Evolutionary conservation across 2,329 filamentous ascomycete species (phyloP).

Genomic region (Diaporthe vaccinii): DNA sequence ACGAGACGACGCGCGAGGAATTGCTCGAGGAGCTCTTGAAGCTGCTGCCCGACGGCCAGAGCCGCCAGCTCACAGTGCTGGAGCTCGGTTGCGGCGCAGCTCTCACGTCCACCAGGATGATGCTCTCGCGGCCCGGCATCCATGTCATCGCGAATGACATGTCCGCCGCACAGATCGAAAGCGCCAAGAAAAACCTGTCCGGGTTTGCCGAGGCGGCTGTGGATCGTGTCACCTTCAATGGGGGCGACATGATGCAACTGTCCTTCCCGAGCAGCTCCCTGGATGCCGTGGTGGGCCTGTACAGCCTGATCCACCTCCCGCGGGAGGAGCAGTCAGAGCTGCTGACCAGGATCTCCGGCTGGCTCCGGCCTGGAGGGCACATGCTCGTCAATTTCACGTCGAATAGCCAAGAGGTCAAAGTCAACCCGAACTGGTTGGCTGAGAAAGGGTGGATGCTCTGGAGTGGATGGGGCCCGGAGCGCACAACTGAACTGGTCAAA

Average conservation of each 20-base stretch:
- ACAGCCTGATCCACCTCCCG: conserved; percentile 69
- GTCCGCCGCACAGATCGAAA: conserved; percentile 54
- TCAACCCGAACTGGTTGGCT: conserved; percentile 53
- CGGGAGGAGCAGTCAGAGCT: conserved; percentile 63
- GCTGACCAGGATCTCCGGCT: conserved; percentile 57
- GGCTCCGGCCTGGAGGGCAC: conserved; percentile 65
- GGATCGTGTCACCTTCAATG: neutral
- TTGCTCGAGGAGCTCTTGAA: conserved; percentile 52
- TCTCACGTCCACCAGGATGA: conserved; percentile 51
- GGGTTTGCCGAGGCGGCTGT: neutral
- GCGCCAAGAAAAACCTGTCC: conserved; percentile 47
- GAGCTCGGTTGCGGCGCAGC: conserved; percentile 60
- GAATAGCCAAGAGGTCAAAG: conserved; percentile 45
- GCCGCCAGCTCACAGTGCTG: conserved; percentile 46
- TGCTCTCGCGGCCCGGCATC: conserved; percentile 45
- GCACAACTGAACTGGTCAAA: conserved; percentile 49
- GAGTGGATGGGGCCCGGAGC: conserved; percentile 56
- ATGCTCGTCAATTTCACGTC: conserved; percentile 63
- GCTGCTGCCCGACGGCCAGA: conserved; percentile 41
- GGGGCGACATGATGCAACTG: conserved; percentile 43
- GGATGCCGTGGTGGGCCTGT: conserved; percentile 65
- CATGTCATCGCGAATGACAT: conserved; percentile 57
- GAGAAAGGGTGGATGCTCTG: conserved; percentile 60
- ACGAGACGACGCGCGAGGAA: conserved; percentile 49
- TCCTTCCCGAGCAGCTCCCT: conserved; percentile 52